Conservation (phyloP, 257 asterid species). For the Penstemon eatonii region DNA sequence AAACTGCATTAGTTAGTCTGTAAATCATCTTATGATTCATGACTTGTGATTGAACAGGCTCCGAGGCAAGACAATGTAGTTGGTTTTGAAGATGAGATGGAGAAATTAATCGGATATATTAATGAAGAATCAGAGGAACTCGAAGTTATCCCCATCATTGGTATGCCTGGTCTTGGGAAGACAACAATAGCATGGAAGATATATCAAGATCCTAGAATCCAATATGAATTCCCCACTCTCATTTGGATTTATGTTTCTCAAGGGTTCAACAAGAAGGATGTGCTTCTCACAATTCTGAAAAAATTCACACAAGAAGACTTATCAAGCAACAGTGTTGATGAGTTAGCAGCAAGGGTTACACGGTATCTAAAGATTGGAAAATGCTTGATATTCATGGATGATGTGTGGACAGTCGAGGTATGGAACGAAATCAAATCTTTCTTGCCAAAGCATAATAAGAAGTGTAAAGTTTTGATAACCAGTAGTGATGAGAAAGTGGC, state of each 20-base stretch:
- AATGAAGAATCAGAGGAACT: neutral
- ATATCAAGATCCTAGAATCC: neutral
- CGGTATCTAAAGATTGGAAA: constrained; percentile 20
- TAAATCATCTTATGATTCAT: too few species aligned
- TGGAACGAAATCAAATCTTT: constrained; percentile 32
- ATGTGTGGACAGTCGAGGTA: constrained; percentile 35
- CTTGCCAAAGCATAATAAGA: constrained; percentile 27
- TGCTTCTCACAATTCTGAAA: constrained; percentile 2
- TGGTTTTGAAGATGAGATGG: constrained; percentile 5
- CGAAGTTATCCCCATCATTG: neutral
- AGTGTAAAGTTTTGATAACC: constrained; percentile 38
- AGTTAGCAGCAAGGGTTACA: neutral
- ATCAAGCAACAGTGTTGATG: neutral
- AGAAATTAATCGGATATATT: neutral
- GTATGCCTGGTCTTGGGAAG: constrained; percentile 21
- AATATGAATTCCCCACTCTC: constrained; percentile 2
- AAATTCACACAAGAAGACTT: neutral
- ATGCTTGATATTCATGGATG: constrained; percentile 40
- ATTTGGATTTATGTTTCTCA: constrained; percentile 19
- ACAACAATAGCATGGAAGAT: constrained; percentile 16
- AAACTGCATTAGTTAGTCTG: too few species aligned
- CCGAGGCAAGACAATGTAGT: neutral
- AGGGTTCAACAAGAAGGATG: neutral
- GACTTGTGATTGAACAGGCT: too few species aligned
- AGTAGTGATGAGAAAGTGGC: constrained; percentile 37